A percentile compares a stretch with the other conserved stretches of the same genome.
Conservation (phyloP, 164 flowering plant genomes). For the Hamamelis virginiana region DNA sequence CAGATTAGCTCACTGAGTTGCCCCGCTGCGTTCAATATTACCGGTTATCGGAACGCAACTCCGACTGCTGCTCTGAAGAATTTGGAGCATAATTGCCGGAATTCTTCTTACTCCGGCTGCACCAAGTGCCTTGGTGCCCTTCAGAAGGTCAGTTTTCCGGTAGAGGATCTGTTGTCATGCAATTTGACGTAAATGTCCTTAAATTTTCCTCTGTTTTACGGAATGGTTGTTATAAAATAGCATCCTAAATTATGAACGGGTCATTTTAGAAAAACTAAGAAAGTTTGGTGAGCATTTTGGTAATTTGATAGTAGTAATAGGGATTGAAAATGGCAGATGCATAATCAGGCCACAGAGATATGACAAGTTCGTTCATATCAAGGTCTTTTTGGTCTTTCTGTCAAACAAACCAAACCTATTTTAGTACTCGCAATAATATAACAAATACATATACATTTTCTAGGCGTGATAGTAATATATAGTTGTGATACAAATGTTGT, state of each 20-base stretch:
- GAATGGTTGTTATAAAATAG: too few relatives aligned
- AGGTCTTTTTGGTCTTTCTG: not conserved
- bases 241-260: too few relatives aligned
- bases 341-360: not conserved
- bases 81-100: constrained; percentile 74
- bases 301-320: not conserved
- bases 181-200: not conserved
- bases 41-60: constrained; percentile 53
- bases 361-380: not conserved
- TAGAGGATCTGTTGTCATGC: not conserved
- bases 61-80: constrained; percentile 82
- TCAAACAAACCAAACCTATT: not conserved
- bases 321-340: not conserved
- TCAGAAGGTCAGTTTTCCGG: constrained; percentile 58
- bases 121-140: constrained; percentile 90
- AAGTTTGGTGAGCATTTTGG: too few relatives aligned
- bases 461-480: too few relatives aligned
- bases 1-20: constrained; percentile 84
- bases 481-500: too few relatives aligned
- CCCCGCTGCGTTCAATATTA: constrained; percentile 83
- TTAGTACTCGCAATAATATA: constrained; percentile 5
- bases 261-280: too few relatives aligned
- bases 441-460: not conserved
- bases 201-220: not conserved
- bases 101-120: constrained; percentile 88